A percentile compares a stretch with the other conserved stretches of the same genome.
These are phyloP conservation scores for Mucor lusitanicus DNA, from an alignment of 371 early-diverging fungal species.

Conservation along the genomic window DNA sequence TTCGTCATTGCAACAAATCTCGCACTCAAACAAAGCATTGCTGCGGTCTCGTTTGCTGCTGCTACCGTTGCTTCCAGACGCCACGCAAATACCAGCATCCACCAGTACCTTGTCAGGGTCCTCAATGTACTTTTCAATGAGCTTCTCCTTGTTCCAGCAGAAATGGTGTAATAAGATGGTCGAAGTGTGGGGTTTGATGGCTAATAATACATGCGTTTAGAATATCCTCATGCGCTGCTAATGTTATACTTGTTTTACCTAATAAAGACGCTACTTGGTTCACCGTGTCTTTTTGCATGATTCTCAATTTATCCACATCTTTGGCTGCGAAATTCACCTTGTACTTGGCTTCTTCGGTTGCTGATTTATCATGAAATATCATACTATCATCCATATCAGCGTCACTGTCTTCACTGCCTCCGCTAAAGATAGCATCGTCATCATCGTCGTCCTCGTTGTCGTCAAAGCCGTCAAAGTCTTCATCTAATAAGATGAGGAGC, in stretches of 20 bases:
- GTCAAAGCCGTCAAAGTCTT: not conserved
- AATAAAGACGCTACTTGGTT: slow-evolving; percentile 39
- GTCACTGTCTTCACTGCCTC: too few species aligned
- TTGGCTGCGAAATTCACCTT: slow-evolving; percentile 12
- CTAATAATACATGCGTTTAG: slow-evolving; percentile 42
- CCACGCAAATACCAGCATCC: slow-evolving; percentile 61
- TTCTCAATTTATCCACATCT: slow-evolving; percentile 19
- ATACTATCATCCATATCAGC: not conserved
- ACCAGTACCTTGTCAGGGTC: slow-evolving; percentile 64
- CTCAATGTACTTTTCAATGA: slow-evolving; percentile 89
- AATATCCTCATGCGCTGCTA: slow-evolving; percentile 39
- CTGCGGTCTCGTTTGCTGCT: slow-evolving; percentile 38
- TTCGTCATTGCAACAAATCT: slow-evolving; percentile 81
- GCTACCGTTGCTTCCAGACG: slow-evolving; percentile 44
- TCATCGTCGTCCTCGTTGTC: too few species aligned
- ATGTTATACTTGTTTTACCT: slow-evolving; percentile 27
- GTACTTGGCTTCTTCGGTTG: not conserved
- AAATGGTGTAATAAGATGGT: slow-evolving; percentile 74
- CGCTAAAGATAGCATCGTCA: too few species aligned
- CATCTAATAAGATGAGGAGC: not conserved
- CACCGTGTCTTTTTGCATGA: slow-evolving; percentile 35
- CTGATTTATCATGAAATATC: not conserved
- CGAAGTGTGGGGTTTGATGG: slow-evolving; percentile 58
- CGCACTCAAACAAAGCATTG: slow-evolving; percentile 80
- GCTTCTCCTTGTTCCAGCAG: slow-evolving; percentile 89